A percentile compares a stretch with the other conserved stretches of the same genome.
These are phyloP conservation scores for Penicillium sp. DNA, from an alignment of 2,329 filamentous ascomycete species.

Conservation along the genomic window DNA sequence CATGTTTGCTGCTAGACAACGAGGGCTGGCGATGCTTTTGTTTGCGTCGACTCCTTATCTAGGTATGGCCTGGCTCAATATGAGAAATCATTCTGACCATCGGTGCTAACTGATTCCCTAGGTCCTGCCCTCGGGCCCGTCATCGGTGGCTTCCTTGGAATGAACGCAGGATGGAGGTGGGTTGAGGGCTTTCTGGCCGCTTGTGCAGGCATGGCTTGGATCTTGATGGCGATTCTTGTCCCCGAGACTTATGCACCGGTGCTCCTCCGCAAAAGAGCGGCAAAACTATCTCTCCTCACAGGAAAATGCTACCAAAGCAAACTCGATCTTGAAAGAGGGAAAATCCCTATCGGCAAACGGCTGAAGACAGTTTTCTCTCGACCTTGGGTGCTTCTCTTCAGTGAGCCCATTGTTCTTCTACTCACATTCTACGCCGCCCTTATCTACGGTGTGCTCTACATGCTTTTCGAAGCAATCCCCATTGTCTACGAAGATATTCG, in stretches of 20 bases:
- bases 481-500: slow-evolving; percentile 1
- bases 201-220: slow-evolving; percentile 59
- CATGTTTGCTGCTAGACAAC: slow-evolving; percentile 52
- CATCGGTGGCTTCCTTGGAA: slow-evolving; percentile 62
- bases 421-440: neutral
- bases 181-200: slow-evolving; percentile 60
- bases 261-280: slow-evolving; percentile 47
- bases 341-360: slow-evolving; percentile 33
- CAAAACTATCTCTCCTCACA: slow-evolving; percentile 22
- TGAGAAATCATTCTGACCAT: neutral
- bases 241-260: slow-evolving; percentile 45
- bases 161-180: slow-evolving; percentile 65
- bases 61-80: slow-evolving; percentile 34
- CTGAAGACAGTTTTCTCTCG: slow-evolving; percentile 46
- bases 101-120: slow-evolving; percentile 31
- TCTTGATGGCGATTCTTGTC: slow-evolving; percentile 15
- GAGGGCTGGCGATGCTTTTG: slow-evolving; percentile 58
- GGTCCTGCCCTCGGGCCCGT: slow-evolving; percentile 64
- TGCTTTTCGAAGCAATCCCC: slow-evolving; percentile 3
- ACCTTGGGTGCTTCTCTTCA: slow-evolving; percentile 45
- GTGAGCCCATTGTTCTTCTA: slow-evolving; percentile 47
- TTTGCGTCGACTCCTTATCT: slow-evolving; percentile 63
- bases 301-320: neutral
- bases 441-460: slow-evolving; percentile 5
- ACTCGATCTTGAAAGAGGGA: slow-evolving; percentile 30